These are phyloP conservation scores for Balakata baccata DNA, from an alignment of 345 rosid genomes.

Conservation along the genomic window DNA sequence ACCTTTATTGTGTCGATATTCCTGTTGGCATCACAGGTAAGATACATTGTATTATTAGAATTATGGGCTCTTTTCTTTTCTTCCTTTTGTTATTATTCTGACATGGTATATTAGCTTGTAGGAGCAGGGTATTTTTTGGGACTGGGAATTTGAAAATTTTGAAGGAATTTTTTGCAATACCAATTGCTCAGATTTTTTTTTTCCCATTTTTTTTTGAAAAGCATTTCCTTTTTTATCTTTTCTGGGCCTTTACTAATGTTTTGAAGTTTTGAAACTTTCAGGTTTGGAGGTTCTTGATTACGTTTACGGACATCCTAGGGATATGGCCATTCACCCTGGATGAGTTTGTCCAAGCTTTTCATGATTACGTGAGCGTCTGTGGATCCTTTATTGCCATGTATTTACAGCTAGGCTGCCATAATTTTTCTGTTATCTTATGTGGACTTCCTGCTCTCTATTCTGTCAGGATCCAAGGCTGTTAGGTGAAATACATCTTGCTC, in stretches of 20 bases:
- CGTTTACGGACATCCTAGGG: constrained; percentile 75
- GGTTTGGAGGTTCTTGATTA: constrained; percentile 88
- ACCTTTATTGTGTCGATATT: not conserved
- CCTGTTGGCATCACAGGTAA: not conserved
- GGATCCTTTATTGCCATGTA: not conserved
- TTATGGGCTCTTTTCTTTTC: not conserved
- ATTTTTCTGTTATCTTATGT: constrained; percentile 15
- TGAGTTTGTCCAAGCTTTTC: constrained; percentile 86
- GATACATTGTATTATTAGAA: not conserved
- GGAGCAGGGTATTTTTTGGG: not conserved
- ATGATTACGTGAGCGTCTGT: constrained; percentile 63
- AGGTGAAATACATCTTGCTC: constrained; percentile 79
- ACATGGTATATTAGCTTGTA: not conserved
- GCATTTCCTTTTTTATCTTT: too few species aligned
- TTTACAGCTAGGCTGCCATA: not conserved
- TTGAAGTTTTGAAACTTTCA: constrained; percentile 27
- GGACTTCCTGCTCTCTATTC: constrained; percentile 17
- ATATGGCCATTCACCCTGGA: constrained; percentile 93
- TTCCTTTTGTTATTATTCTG: not conserved
- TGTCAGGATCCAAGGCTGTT: constrained; percentile 72
- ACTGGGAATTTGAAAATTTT: not conserved
- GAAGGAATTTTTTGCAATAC: not conserved
- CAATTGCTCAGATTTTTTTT: not conserved
- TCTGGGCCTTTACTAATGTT: not conserved
- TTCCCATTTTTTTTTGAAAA: not conserved